A percentile compares a stretch with the other conserved stretches of the same genome.
These are phyloP conservation scores for Candida sojae DNA, from an alignment of 1,139 yeast genomes.

Conservation along the genomic window DNA sequence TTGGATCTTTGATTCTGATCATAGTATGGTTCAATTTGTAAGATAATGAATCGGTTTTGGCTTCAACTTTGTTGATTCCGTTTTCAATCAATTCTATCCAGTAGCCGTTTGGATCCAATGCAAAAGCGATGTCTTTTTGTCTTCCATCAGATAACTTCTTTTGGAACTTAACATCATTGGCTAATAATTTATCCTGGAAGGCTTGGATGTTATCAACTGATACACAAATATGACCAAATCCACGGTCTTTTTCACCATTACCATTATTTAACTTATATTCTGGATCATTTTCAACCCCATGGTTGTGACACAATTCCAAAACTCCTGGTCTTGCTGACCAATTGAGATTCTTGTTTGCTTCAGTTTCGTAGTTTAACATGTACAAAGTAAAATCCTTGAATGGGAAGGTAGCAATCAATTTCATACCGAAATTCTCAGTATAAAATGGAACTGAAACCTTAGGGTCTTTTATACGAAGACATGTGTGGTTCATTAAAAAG, in stretches of 20 bases:
- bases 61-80: slow-evolving; percentile 40
- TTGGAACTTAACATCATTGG: slow-evolving; percentile 70
- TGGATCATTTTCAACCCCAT: slow-evolving; percentile 69
- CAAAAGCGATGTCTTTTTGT: slow-evolving; percentile 91
- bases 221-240: slow-evolving; percentile 92
- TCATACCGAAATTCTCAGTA: slow-evolving; percentile 73
- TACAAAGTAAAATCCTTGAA: slow-evolving; percentile 67
- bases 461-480: slow-evolving; percentile 84
- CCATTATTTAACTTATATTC: slow-evolving; percentile 71
- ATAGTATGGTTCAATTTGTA: slow-evolving; percentile 85
- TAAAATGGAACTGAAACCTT: slow-evolving; percentile 72
- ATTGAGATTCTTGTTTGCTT: slow-evolving; percentile 37
- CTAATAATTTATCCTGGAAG: slow-evolving; percentile 58
- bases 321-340: slow-evolving; percentile 74
- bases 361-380: slow-evolving; percentile 64
- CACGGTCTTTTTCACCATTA: slow-evolving; percentile 78
- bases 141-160: slow-evolving; percentile 87
- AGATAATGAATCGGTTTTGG: slow-evolving; percentile 38
- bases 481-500: slow-evolving; percentile 64
- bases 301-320: slow-evolving; percentile 80
- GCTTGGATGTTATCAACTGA: slow-evolving; percentile 77
- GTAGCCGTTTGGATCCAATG: slow-evolving; percentile 92
- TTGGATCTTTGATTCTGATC: slow-evolving; percentile 89
- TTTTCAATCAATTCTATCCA: slow-evolving; percentile 91
- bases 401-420: slow-evolving; percentile 52